These are phyloP conservation scores for Rhynchospora tenuis DNA, from an alignment of 176 grass and related monocot genomes.

Conservation along the genomic window DNA sequence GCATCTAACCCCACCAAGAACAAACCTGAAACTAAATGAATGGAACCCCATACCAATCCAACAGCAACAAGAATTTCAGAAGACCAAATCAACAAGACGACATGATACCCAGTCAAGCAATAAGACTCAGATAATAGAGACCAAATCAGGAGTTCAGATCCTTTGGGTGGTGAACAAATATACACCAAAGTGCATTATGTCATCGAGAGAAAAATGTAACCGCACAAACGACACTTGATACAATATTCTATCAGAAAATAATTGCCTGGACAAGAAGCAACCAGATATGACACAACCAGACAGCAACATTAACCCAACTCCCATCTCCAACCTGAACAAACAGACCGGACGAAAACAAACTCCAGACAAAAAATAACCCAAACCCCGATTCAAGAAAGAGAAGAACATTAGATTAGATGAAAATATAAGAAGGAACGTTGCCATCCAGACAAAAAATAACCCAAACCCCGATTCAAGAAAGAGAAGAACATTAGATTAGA, in stretches of 20 bases:
- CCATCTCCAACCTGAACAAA: neutral
- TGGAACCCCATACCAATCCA: neutral
- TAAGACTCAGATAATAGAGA: neutral
- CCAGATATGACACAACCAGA: neutral
- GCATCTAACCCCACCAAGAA: neutral
- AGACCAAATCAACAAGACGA: neutral
- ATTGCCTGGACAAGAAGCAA: neutral
- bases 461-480: neutral
- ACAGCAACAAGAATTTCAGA: neutral
- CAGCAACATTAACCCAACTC: constrained; percentile 24
- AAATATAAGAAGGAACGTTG: no score
- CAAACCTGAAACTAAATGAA: neutral
- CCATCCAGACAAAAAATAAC: neutral
- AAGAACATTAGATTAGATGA: no score
- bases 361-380: neutral
- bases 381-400: neutral
- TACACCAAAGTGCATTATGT: neutral
- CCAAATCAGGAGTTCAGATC: neutral
- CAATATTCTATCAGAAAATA: neutral
- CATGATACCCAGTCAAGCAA: neutral
- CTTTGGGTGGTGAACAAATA: neutral
- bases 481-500: neutral
- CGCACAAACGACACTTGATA: neutral
- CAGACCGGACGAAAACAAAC: neutral
- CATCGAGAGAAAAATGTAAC: neutral